phyloP scores from a whole-genome alignment of 2,329 filamentous ascomycete species.

The Tolypocladium pustulatum region DNA sequence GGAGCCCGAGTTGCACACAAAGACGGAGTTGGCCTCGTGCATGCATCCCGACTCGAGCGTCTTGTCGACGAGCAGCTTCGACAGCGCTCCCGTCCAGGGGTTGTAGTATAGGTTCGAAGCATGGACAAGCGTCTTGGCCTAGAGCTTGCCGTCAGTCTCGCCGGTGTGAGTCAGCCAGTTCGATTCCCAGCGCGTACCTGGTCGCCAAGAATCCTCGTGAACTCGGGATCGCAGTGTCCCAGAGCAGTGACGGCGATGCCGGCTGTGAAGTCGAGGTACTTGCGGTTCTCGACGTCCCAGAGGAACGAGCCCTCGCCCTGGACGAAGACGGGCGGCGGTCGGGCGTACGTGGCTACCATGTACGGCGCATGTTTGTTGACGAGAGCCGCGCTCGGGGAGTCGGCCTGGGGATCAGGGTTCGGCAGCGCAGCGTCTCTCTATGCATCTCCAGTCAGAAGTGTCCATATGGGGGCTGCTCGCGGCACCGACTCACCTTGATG shows the following conservation, averaged over 20 bases:
- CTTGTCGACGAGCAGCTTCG: slow-evolving; percentile 71
- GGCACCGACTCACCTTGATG: slow-evolving; percentile 19
- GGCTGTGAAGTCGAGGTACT: slow-evolving; percentile 89
- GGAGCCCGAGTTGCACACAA: slow-evolving; percentile 91
- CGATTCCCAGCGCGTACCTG: slow-evolving; percentile 42
- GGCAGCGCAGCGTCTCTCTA: slow-evolving; percentile 30
- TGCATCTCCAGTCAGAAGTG: neutral
- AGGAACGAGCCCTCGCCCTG: slow-evolving; percentile 79
- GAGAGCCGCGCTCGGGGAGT: slow-evolving; percentile 65
- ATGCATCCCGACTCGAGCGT: slow-evolving; percentile 73
- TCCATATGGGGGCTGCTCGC: neutral
- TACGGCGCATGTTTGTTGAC: slow-evolving; percentile 68
- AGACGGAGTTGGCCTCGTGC: slow-evolving; percentile 68
- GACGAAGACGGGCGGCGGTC: slow-evolving; percentile 81
- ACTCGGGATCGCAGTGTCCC: slow-evolving; percentile 77
- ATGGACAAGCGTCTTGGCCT: slow-evolving; percentile 72
- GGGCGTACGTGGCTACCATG: slow-evolving; percentile 94
- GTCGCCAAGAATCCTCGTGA: slow-evolving; percentile 64
- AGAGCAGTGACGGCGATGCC: slow-evolving; percentile 93
- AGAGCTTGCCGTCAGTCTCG: neutral
- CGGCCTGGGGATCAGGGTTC: slow-evolving; percentile 61
- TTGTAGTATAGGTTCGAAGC: slow-evolving; percentile 97
- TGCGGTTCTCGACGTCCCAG: slow-evolving; percentile 80
- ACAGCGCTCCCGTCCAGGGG: slow-evolving; percentile 84
- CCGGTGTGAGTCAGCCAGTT: neutral